Base-by-base conservation (phyloP, 257 asterid species). In the Leptodermis oblonga region DNA sequence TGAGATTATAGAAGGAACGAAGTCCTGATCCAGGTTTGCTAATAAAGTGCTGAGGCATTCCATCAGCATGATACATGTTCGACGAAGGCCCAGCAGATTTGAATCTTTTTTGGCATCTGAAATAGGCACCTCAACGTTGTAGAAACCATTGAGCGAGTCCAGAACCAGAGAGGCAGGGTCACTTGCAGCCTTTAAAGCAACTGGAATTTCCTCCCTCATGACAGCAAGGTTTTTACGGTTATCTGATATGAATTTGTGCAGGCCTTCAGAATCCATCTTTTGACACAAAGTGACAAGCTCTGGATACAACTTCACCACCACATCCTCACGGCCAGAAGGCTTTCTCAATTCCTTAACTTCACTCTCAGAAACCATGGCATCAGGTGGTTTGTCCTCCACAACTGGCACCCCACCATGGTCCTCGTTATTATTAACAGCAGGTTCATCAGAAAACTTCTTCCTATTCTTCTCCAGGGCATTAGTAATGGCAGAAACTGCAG, bases 11-110 rank as follows among this genome's bases (percentile, higher is more conserved):
- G 17, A 71, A 67, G 85, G 68, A 72, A 73, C 55, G 43, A 85
- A 79, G 17, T 73, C 80, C 59, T 70, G 73, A 68, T 81, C 90
- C 75, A 82, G 77, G 70, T 78, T 76, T 60, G 70, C 30, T n/a
- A 83, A 71, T 49, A 85, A 85, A 67, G 78, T 78, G 87, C 95
- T 70, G 62, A 94, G 97, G 81, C 98, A 94, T 78, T 94, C 99
- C 95, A 94, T 81, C 83, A 94, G 70, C 98, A 94, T 89, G 64
- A 94, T 94, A 77, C 98, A 94, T 59, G 97, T 89, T 71, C 99
- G 81, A 26, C 99, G 96, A 71, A 91, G 75, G 70, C 99, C 99
- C 42, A 89, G 80, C 60, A 94, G 89, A 77, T 74, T 87, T 45
- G 98, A 77, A 65, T 91, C 99, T 67, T 91, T 91, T 80, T 80